A percentile compares a stretch with the other conserved stretches of the same genome.
phyloP scores from a whole-genome alignment of 2,329 filamentous ascomycete species.

The Penicillium sp. region DNA sequence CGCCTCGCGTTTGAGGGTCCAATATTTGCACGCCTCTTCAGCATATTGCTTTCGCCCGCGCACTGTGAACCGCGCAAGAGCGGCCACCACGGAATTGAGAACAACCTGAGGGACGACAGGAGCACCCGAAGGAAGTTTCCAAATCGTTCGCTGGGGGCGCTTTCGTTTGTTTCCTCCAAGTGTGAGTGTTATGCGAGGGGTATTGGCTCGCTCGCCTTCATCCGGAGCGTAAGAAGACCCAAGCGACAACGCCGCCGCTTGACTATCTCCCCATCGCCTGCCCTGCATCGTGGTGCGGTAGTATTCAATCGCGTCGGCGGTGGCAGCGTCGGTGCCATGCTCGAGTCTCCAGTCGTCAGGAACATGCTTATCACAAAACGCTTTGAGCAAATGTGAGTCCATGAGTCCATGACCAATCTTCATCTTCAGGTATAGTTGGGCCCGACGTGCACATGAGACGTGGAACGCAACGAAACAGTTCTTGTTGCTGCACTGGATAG shows the following conservation, averaged over 20 bases:
- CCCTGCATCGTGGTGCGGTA: slow-evolving; percentile 90
- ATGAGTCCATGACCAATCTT: slow-evolving; percentile 86
- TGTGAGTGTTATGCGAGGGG: slow-evolving; percentile 58
- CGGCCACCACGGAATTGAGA: slow-evolving; percentile 81
- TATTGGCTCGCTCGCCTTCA: slow-evolving; percentile 40
- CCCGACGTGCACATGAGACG: slow-evolving; percentile 89
- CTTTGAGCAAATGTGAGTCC: slow-evolving; percentile 83
- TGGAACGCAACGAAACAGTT: slow-evolving; percentile 97
- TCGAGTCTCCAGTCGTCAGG: slow-evolving; percentile 86
- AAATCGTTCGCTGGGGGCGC: slow-evolving; percentile 68
- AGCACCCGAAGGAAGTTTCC: slow-evolving; percentile 92
- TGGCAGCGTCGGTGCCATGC: slow-evolving; percentile 79
- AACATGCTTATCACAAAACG: slow-evolving; percentile 94
- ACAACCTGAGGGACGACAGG: slow-evolving; percentile 91
- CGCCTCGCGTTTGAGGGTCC: slow-evolving; percentile 95
- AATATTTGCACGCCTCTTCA: slow-evolving; percentile 92
- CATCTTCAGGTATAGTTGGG: slow-evolving; percentile 91
- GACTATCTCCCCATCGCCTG: slow-evolving; percentile 88
- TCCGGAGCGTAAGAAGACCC: slow-evolving; percentile 69
- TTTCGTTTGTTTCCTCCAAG: slow-evolving; percentile 64
- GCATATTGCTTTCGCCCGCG: slow-evolving; percentile 90
- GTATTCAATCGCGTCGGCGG: slow-evolving; percentile 81
- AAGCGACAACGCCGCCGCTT: slow-evolving; percentile 78
- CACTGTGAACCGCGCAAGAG: slow-evolving; percentile 79
- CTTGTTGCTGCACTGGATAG: slow-evolving; percentile 98